Conservation (phyloP, 1,284 basidiomycete species). For the Puccinia polysora region DNA sequence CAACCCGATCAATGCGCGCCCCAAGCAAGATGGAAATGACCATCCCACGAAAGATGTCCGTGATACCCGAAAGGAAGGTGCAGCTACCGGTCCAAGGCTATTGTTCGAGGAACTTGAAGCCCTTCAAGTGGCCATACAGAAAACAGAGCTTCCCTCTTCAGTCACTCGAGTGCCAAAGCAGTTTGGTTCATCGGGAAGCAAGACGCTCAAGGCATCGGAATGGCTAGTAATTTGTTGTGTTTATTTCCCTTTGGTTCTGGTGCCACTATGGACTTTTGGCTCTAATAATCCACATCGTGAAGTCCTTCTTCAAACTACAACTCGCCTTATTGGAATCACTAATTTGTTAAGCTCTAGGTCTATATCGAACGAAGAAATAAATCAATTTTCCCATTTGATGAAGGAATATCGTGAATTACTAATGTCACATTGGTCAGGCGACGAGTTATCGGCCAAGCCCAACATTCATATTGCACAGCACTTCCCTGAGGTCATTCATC, state of each 20-base stretch:
- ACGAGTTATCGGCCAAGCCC: conserved; percentile 12
- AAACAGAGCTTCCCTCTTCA: background rate
- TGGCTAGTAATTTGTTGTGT: conserved; percentile 12
- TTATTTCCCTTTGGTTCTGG: conserved; percentile 7
- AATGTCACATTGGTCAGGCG: conserved; percentile 6
- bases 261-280: conserved; percentile 5
- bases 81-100: background rate
- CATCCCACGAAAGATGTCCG: background rate
- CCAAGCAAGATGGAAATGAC: background rate
- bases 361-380: conserved; percentile 7
- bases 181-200: conserved; percentile 11
- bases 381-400: conserved; percentile 7
- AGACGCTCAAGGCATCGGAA: conserved; percentile 16
- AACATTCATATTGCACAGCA: conserved; percentile 31
- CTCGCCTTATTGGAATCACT: conserved; percentile 7
- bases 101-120: conserved; percentile 14
- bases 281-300: background rate
- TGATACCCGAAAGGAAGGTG: background rate
- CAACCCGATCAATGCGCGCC: background rate
- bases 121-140: conserved; percentile 4
- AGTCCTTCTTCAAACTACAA: background rate
- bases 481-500: conserved; percentile 13
- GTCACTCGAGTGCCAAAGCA: conserved; percentile 8
- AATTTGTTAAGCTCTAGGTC: conserved; percentile 10
- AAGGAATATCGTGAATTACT: conserved; percentile 11